Conservation (phyloP, 805 yeast genomes). For the Wickerhamia fluorescens region DNA sequence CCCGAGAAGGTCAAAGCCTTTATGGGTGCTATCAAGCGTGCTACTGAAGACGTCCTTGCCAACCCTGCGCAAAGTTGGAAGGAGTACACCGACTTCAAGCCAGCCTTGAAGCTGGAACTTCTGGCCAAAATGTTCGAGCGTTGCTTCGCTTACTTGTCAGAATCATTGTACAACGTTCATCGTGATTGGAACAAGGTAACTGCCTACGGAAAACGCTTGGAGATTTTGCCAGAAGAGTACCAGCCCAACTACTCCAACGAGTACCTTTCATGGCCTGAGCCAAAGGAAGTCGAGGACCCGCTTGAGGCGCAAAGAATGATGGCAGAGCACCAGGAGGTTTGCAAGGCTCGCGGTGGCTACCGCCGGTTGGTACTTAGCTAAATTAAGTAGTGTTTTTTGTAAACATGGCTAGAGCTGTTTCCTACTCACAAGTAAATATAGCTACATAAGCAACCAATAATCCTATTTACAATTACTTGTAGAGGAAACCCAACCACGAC, state of each 20-base stretch:
- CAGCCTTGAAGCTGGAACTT: conserved; percentile 35
- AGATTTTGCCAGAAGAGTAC: conserved; percentile 44
- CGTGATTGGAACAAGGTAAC: conserved; percentile 54
- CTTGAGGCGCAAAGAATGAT: conserved; percentile 41
- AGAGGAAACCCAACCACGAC: conserved; percentile 53
- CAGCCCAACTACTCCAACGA: conserved; percentile 45
- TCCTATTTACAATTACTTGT: conserved; percentile 26
- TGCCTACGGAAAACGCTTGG: conserved; percentile 47
- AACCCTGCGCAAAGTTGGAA: conserved; percentile 41
- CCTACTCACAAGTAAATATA: not conserved
- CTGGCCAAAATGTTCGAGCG: conserved; percentile 43
- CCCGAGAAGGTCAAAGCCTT: conserved; percentile 40
- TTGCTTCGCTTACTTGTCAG: conserved; percentile 50
- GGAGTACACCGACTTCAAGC: conserved; percentile 41
- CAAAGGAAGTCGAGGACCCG: conserved; percentile 39
- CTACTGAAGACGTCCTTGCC: conserved; percentile 41
- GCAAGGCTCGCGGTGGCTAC: conserved; percentile 43
- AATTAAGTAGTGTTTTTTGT: not conserved
- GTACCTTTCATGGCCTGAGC: conserved; percentile 44
- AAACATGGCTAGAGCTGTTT: not conserved
- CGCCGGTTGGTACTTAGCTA: conserved; percentile 29
- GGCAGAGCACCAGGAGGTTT: conserved; percentile 38
- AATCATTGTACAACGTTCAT: conserved; percentile 44
- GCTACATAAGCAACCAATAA: conserved; percentile 1
- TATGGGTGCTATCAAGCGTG: conserved; percentile 42